These are phyloP conservation scores for Epichloe amarillans DNA, from an alignment of 2,329 filamentous ascomycete genomes.

Conservation along the genomic window DNA sequence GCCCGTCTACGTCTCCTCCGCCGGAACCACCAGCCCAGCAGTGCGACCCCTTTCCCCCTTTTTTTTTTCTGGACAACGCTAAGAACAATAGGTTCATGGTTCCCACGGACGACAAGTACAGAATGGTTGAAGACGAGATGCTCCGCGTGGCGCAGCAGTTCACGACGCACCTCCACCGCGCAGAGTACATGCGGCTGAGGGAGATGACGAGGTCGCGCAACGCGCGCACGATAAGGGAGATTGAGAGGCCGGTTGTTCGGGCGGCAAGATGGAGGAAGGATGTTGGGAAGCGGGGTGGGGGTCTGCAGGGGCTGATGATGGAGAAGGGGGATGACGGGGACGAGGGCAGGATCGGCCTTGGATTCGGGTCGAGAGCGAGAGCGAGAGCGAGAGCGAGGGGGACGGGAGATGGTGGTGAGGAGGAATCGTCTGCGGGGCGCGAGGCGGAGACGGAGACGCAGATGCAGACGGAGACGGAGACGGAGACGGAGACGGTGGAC, in stretches of 20 bases:
- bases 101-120: constrained; percentile 59
- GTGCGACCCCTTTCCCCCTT: constrained; percentile 15
- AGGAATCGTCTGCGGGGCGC: too few relatives aligned
- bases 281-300: constrained; percentile 9
- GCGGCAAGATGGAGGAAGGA: constrained; percentile 12
- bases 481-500: neutral
- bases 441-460: too few relatives aligned
- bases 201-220: constrained; percentile 40
- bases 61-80: neutral
- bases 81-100: constrained; percentile 42
- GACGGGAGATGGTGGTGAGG: neutral
- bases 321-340: constrained; percentile 19
- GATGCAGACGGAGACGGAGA: too few relatives aligned
- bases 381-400: too few relatives aligned
- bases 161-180: constrained; percentile 63
- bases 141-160: constrained; percentile 52
- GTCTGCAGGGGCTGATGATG: constrained; percentile 31
- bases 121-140: constrained; percentile 79
- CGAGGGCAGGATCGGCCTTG: constrained; percentile 9
- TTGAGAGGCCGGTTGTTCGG: constrained; percentile 39
- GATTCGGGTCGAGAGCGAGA: constrained; percentile 10
- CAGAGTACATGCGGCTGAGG: constrained; percentile 60
- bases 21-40: constrained; percentile 33
- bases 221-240: constrained; percentile 34
- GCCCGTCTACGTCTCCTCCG: constrained; percentile 38